These are phyloP conservation scores for Suillus luteus DNA, from an alignment of 768 basidiomycete species.

Conservation along the genomic window DNA sequence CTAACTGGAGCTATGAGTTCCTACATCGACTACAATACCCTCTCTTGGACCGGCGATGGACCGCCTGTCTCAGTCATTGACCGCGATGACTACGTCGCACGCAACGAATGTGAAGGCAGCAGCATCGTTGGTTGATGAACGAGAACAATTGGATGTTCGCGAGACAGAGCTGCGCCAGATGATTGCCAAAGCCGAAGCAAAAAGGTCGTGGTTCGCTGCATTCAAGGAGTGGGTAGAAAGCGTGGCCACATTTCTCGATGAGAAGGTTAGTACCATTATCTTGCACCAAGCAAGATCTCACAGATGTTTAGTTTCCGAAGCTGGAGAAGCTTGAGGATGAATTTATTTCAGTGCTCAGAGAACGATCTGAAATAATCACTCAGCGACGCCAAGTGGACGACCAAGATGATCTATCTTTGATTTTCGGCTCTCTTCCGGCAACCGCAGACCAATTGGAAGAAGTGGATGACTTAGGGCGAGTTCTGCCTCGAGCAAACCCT, in stretches of 20 bases:
- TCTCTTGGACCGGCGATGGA: constrained; percentile 60
- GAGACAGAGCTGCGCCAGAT: constrained; percentile 76
- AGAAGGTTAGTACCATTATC: constrained; percentile 58
- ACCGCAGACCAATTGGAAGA: constrained; percentile 41
- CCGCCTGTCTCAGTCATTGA: constrained; percentile 60
- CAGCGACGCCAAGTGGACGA: constrained; percentile 75
- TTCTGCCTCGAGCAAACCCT: constrained; percentile 48
- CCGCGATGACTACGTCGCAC: constrained; percentile 68
- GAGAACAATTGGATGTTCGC: constrained; percentile 60
- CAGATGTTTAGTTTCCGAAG: constrained; percentile 59
- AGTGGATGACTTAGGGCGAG: constrained; percentile 64
- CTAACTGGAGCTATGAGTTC: constrained; percentile 51
- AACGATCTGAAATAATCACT: constrained; percentile 68
- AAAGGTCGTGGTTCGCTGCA: constrained; percentile 78
- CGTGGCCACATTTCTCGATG: constrained; percentile 83
- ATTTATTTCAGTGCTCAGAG: constrained; percentile 68
- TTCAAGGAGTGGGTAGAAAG: constrained; percentile 83
- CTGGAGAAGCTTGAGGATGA: constrained; percentile 81
- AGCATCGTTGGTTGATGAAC: constrained; percentile 59
- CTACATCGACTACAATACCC: constrained; percentile 62
- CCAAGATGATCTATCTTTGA: constrained; percentile 73
- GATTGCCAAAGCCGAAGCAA: constrained; percentile 72
- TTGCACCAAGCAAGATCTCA: neutral
- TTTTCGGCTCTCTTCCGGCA: constrained; percentile 57
- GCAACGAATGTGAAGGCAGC: constrained; percentile 58